phyloP scores from a whole-genome alignment of 306 rosid species.

The Quillaja saponaria region DNA sequence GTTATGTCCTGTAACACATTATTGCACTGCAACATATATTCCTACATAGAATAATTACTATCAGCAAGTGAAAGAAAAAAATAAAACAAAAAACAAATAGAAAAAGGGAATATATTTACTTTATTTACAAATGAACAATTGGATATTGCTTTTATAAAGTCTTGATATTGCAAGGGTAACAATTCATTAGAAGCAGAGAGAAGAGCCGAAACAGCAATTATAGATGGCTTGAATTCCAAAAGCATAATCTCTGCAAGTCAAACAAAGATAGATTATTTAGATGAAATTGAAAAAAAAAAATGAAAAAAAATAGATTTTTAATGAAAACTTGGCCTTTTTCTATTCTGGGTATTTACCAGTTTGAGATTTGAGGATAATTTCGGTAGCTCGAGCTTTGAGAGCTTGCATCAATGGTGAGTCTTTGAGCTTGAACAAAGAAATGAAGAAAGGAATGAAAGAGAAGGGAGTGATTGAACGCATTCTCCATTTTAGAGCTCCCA shows the following conservation, averaged over 20 bases:
- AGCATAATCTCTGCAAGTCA: conserved; percentile 63
- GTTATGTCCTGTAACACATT: conserved; percentile 51
- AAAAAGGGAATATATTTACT: conserved; percentile 41
- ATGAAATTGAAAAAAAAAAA: neutral
- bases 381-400: conserved; percentile 69
- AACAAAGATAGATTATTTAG: conserved; percentile 1
- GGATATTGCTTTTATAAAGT: conserved; percentile 60
- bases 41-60: conserved; percentile 40
- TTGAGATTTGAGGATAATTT: conserved; percentile 77
- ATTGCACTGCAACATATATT: conserved; percentile 54
- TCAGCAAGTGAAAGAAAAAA: neutral
- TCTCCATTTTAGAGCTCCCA: conserved; percentile 85
- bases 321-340: neutral
- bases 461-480: conserved; percentile 96
- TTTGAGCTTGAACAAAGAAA: conserved; percentile 46
- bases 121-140: conserved; percentile 59
- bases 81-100: neutral
- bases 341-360: conserved; percentile 49
- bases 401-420: conserved; percentile 59
- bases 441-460: conserved; percentile 71
- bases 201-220: conserved; percentile 77
- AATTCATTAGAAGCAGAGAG: conserved; percentile 75
- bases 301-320: neutral
- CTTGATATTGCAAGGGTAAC: conserved; percentile 74
- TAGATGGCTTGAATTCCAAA: conserved; percentile 79